Base-by-base conservation (phyloP, 345 rosid genomes). In the Odontarrhena argentea region DNA sequence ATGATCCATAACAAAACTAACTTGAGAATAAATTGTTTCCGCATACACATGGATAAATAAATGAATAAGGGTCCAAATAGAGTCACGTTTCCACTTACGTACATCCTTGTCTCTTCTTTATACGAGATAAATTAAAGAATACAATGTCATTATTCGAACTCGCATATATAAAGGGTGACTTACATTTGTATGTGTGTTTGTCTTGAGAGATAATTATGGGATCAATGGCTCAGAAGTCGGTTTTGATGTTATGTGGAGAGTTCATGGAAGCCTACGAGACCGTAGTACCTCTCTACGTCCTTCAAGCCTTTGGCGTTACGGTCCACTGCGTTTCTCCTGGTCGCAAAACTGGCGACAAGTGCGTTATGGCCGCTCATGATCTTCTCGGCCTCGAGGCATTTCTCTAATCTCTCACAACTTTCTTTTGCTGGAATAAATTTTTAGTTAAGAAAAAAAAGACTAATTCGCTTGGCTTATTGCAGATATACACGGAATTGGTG, bases 241-340 rank as follows among this genome's bases (percentile, higher is more conserved):
- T 74, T 45, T 62, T 83, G 56, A 75, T 83, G 45, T 49, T 81
- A 68, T 81, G 85, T 38, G 85, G 87, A 26, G 87, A 83, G 18
- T 81, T 76, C 85, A 79, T 83, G 87, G 87, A 83, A 60, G 87
- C 79, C 11, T 83, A 68, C 22, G 83, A 83, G 64, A 78, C 76
- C 36, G 56, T 60, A 3, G 79, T 78, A 15, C 86, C 84, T 3
- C 78, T 76, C 54, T 71, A 65, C 22, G 68, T 80, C 26, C 79
- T 83, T 36, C 78, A 71, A 60, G 82, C 86, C n/a, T 80, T 83
- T 65, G 71, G 84, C 6, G 78, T 80, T 53, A 58, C 26, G 37
- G 85, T 83, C 22, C 77, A 83, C 62, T 76, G 78, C 37, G 82
- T 76, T 70, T 83, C 84, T 43, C 86, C 84, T 12, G 74, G 67